A percentile compares a stretch with the other conserved stretches of the same genome.
Evolutionary conservation across 768 basidiomycete genomes (phyloP).

Genomic region (Leccinum longicurvipes): DNA sequence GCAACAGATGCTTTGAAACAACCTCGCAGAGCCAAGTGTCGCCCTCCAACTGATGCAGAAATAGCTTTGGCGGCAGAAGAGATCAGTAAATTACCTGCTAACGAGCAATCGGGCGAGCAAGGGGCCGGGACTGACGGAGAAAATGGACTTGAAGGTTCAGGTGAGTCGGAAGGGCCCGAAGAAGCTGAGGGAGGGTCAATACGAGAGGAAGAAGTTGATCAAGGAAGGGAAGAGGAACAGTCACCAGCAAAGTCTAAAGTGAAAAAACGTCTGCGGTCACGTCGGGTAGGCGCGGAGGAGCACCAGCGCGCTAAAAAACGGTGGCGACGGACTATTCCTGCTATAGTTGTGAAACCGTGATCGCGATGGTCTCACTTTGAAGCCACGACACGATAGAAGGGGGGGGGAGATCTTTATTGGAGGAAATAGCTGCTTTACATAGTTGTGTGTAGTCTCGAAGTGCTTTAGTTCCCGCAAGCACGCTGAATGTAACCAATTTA

Average conservation of each 20-base stretch:
- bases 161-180: constrained; percentile 9
- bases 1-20: constrained; percentile 16
- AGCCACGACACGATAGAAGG: not conserved
- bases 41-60: constrained; percentile 21
- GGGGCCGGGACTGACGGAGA: not conserved
- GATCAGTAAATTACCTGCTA: not conserved
- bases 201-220: constrained; percentile 4
- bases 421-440: not conserved
- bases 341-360: not conserved
- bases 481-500: not conserved
- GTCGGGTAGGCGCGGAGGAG: constrained; percentile 9
- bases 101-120: not conserved
- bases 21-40: constrained; percentile 22
- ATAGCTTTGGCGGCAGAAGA: constrained; percentile 16
- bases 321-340: constrained; percentile 10
- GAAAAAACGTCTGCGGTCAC: constrained; percentile 19
- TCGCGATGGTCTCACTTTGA: not conserved
- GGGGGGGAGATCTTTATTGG: not conserved
- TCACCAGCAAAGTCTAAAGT: not conserved
- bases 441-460: not conserved
- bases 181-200: constrained; percentile 10
- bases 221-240: not conserved
- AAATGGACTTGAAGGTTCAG: constrained; percentile 2
- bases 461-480: not conserved
- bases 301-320: constrained; percentile 13